A percentile compares a stretch with the other conserved stretches of the same genome.
Conservation (phyloP, 345 rosid species). For the Populus nigra region DNA sequence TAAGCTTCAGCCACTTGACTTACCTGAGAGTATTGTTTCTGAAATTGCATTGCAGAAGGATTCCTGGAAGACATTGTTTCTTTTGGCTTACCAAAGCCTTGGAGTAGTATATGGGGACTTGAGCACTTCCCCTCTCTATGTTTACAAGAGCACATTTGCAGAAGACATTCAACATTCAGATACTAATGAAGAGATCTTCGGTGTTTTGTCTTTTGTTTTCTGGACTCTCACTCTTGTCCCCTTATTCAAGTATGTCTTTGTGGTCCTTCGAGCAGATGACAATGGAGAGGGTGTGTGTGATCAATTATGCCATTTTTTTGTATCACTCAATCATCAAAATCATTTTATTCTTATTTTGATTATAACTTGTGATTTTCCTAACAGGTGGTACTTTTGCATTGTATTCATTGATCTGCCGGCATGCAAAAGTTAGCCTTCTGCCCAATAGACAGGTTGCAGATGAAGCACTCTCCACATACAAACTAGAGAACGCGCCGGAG, state of each 20-base stretch:
- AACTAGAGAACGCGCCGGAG: constrained; percentile 71
- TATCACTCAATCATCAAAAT: not conserved
- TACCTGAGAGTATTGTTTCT: not conserved
- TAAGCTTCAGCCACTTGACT: not conserved
- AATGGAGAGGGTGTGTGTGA: constrained; percentile 79
- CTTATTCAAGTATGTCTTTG: constrained; percentile 84
- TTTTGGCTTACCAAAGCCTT: constrained; percentile 94
- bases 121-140: constrained; percentile 92
- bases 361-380: constrained; percentile 5
- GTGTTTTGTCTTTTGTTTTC: constrained; percentile 91
- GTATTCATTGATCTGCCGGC: constrained; percentile 90
- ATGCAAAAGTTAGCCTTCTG: constrained; percentile 85
- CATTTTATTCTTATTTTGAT: not conserved
- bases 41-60: constrained; percentile 49
- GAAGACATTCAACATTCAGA: constrained; percentile 94
- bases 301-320: not conserved
- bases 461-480: constrained; percentile 96
- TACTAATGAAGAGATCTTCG: constrained; percentile 90
- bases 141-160: constrained; percentile 91
- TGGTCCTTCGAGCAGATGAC: constrained; percentile 94
- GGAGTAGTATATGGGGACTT: constrained; percentile 98
- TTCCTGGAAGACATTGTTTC: constrained; percentile 79
- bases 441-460: constrained; percentile 92
- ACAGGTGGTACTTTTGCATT: constrained; percentile 96
- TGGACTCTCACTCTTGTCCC: constrained; percentile 99